These are phyloP conservation scores for Eremothecium coryli DNA, from an alignment of 1,139 yeast genomes.

Conservation along the genomic window DNA sequence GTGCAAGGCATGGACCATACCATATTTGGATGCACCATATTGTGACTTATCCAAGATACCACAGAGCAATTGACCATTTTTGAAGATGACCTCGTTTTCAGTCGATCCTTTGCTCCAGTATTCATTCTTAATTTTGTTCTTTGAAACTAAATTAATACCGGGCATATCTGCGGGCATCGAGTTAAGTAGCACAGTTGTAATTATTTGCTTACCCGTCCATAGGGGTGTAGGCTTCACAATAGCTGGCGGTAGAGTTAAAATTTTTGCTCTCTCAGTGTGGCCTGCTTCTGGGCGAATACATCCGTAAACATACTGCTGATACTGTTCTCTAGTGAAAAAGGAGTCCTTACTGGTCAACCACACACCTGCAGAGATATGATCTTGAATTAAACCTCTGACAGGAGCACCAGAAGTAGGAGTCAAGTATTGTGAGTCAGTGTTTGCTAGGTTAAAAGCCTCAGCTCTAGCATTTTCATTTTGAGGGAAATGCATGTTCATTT, in stretches of 20 bases:
- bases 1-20: constrained; percentile 91
- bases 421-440: constrained; percentile 92
- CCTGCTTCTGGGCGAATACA: constrained; percentile 97
- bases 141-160: constrained; percentile 75
- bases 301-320: constrained; percentile 89
- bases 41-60: constrained; percentile 97
- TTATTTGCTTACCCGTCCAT: constrained; percentile 99
- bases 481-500: constrained; percentile 99
- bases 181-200: constrained; percentile 79
- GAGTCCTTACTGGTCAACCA: constrained; percentile 93
- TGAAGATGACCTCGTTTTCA: constrained; percentile 81
- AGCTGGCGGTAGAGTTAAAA: constrained; percentile 84
- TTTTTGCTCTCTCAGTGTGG: constrained; percentile 66
- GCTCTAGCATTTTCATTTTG: constrained; percentile 97
- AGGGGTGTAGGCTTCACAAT: constrained; percentile 74
- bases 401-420: constrained; percentile 99
- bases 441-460: constrained; percentile 89
- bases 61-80: constrained; percentile 75
- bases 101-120: constrained; percentile 84
- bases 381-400: constrained; percentile 96
- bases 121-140: constrained; percentile 85
- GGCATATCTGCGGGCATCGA: constrained; percentile 82
- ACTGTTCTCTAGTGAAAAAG: constrained; percentile 81
- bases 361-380: constrained; percentile 97
- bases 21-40: constrained; percentile 96